Evolutionary conservation across 805 yeast genomes (phyloP).

Genomic region (Yarrowia sp.): DNA sequence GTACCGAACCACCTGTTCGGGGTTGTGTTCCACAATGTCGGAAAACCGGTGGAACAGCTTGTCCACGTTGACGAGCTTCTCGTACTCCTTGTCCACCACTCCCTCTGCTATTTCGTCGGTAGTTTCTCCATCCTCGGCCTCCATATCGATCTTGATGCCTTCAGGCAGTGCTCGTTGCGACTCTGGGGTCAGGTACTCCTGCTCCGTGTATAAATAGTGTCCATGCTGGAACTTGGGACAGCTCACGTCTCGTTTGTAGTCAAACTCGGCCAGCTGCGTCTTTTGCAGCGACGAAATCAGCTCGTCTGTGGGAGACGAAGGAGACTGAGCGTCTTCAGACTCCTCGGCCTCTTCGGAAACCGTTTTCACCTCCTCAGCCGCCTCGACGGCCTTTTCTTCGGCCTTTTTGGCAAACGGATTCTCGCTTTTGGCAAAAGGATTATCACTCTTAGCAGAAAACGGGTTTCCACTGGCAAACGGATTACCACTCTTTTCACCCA

Average conservation of each 20-base stretch:
- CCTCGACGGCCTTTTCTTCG: neutral
- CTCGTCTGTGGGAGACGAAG: neutral
- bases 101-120: conserved; percentile 31
- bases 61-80: conserved; percentile 48
- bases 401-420: conserved; percentile 1
- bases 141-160: neutral
- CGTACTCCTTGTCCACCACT: conserved; percentile 26
- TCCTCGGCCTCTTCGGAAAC: neutral
- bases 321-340: neutral
- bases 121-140: conserved; percentile 33
- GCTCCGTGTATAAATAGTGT: conserved; percentile 64
- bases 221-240: conserved; percentile 45
- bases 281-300: neutral
- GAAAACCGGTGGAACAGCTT: conserved; percentile 75
- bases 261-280: neutral
- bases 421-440: neutral
- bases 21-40: conserved; percentile 71
- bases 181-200: conserved; percentile 51
- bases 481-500: conserved; percentile 27
- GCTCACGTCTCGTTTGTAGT: neutral
- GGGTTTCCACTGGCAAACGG: neutral
- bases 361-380: neutral
- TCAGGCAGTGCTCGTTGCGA: conserved; percentile 7
- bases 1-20: conserved; percentile 82
- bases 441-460: neutral